Conservation (phyloP, 352 stramenopile species). For the Pythium coloratum region DNA sequence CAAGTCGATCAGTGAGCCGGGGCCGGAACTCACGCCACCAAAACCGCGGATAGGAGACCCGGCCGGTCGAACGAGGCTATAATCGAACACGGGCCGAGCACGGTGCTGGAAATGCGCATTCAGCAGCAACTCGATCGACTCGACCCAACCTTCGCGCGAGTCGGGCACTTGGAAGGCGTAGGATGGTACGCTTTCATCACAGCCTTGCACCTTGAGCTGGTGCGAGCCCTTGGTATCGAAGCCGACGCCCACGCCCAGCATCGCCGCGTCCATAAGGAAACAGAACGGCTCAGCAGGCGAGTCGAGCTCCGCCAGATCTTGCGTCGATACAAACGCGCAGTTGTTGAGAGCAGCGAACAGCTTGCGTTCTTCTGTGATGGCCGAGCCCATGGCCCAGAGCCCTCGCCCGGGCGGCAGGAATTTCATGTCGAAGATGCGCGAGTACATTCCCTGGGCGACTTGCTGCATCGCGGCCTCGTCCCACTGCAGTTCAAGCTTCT, state of each 20-base stretch:
- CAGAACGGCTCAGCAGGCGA: conserved; percentile 86
- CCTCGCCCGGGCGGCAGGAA: conserved; percentile 91
- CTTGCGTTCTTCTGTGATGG: conserved; percentile 83
- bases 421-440: conserved; percentile 94
- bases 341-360: conserved; percentile 93
- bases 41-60: conserved; percentile 90
- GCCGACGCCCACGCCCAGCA: conserved; percentile 93
- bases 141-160: conserved; percentile 86
- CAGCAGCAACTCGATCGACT: conserved; percentile 78
- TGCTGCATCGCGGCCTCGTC: conserved; percentile 51
- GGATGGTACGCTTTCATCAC: conserved; percentile 18
- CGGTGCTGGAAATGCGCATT: conserved; percentile 80
- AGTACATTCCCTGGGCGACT: conserved; percentile 89
- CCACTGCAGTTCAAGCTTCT: conserved; percentile 56
- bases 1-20: conserved; percentile 67
- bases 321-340: conserved; percentile 92
- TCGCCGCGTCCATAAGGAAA: conserved; percentile 95
- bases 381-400: conserved; percentile 93
- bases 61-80: conserved; percentile 76
- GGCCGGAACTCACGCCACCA: conserved; percentile 88
- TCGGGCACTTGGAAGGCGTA: conserved; percentile 48
- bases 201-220: conserved; percentile 48
- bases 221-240: conserved; percentile 92
- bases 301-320: conserved; percentile 52
- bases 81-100: conserved; percentile 66